phyloP scores from a whole-genome alignment of 495 filamentous ascomycete genomes.

The Letharia columbiana region DNA sequence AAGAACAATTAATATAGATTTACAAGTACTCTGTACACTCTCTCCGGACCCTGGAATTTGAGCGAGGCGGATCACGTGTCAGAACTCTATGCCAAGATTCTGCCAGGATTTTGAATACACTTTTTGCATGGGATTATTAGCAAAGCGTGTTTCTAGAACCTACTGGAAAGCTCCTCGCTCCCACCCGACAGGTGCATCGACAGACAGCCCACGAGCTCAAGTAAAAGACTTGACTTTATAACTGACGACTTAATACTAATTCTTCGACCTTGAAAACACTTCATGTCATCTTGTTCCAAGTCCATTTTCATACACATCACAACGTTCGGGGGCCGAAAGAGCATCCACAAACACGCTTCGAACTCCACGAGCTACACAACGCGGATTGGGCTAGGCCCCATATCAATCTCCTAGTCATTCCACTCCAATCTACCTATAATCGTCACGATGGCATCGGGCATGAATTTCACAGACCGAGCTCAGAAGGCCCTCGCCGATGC shows the following conservation, averaged over 20 bases:
- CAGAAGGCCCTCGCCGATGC: conserved; percentile 81
- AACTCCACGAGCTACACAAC: neutral
- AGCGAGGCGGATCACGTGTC: no score
- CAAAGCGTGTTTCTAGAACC: neutral
- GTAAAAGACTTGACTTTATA: neutral
- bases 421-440: conserved; percentile 12
- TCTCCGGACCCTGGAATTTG: no score
- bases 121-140: no score
- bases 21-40: no score
- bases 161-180: neutral
- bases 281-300: neutral
- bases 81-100: no score
- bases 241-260: neutral
- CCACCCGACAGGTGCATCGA: neutral
- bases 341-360: neutral
- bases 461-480: conserved; percentile 88
- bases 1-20: no score
- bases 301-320: neutral
- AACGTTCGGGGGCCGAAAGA: neutral
- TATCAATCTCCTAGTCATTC: neutral
- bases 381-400: neutral
- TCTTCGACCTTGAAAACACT: neutral
- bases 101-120: no score
- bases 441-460: conserved; percentile 44
- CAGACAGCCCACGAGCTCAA: neutral